phyloP scores from a whole-genome alignment of 148 eudicot species.

The Mesembryanthemum crystallinum region DNA sequence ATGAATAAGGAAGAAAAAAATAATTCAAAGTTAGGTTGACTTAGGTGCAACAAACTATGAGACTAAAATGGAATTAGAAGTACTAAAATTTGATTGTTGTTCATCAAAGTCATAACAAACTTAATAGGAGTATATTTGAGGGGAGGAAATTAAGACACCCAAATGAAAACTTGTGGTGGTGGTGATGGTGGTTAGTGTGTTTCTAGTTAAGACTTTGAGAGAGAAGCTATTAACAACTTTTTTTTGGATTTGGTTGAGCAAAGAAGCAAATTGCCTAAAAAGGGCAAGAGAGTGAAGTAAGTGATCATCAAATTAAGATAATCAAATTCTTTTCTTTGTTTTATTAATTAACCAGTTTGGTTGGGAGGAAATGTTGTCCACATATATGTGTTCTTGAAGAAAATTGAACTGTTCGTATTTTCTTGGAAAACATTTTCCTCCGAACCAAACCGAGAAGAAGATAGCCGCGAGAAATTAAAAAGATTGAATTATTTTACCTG shows the following conservation, averaged over 20 bases:
- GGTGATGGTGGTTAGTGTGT: conserved; percentile 5
- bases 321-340: not conserved
- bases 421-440: too few relatives aligned
- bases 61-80: conserved; percentile 20
- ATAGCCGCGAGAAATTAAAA: not conserved
- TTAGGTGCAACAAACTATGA: conserved; percentile 69
- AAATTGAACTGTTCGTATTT: too few relatives aligned
- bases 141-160: not conserved
- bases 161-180: conserved; percentile 8
- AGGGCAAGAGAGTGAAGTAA: conserved; percentile 14
- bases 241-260: conserved; percentile 5
- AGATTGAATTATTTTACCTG: too few relatives aligned
- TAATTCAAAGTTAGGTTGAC: conserved; percentile 59
- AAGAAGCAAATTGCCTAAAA: conserved; percentile 9
- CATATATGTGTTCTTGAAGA: too few relatives aligned
- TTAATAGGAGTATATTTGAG: not conserved
- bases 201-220: conserved; percentile 26
- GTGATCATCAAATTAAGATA: not conserved
- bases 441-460: not conserved
- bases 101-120: conserved; percentile 44
- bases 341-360: too few relatives aligned
- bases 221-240: not conserved
- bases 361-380: too few relatives aligned
- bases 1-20: not conserved
- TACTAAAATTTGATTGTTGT: not conserved